A percentile compares a stretch with the other conserved stretches of the same genome.
These are phyloP conservation scores for Quercus glauca DNA, from an alignment of 306 rosid genomes.

Conservation along the genomic window DNA sequence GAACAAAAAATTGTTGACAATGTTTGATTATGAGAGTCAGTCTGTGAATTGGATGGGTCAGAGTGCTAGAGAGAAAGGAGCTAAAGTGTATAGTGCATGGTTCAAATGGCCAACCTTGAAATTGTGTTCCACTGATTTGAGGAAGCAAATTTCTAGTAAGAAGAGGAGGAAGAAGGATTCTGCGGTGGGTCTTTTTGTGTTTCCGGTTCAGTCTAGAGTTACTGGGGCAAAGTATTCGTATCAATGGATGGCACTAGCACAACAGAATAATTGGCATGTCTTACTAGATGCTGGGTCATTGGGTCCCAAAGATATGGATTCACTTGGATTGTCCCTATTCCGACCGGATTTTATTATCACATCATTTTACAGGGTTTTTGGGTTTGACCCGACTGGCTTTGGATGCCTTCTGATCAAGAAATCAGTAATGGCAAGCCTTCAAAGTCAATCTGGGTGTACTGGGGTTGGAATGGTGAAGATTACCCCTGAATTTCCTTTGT, in stretches of 20 bases:
- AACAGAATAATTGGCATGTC: slow-evolving; percentile 92
- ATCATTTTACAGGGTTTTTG: slow-evolving; percentile 93
- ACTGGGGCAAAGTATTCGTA: slow-evolving; percentile 93
- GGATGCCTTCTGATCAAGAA: slow-evolving; percentile 94
- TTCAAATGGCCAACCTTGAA: slow-evolving; percentile 96
- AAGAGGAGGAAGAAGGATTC: slow-evolving; percentile 90
- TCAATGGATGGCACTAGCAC: slow-evolving; percentile 97
- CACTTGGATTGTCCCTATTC: slow-evolving; percentile 89
- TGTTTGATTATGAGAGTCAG: slow-evolving; percentile 97
- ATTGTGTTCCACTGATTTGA: slow-evolving; percentile 87
- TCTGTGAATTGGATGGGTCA: slow-evolving; percentile 97
- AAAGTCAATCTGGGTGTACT: slow-evolving; percentile 80
- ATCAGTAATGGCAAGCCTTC: slow-evolving; percentile 83
- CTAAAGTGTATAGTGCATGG: slow-evolving; percentile 86
- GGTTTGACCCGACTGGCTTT: slow-evolving; percentile 96
- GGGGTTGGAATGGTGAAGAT: slow-evolving; percentile 99
- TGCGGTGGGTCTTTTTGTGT: slow-evolving; percentile 85
- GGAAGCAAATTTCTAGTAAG: slow-evolving; percentile 81
- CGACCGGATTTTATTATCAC: slow-evolving; percentile 94
- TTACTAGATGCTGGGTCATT: slow-evolving; percentile 84
- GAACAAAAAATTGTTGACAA: slow-evolving; percentile 80
- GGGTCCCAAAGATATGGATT: slow-evolving; percentile 95
- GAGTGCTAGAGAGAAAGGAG: slow-evolving; percentile 88
- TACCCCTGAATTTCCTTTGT: slow-evolving; percentile 84
- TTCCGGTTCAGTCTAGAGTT: slow-evolving; percentile 94